These are phyloP conservation scores for Lagerstroemia speciosa DNA, from an alignment of 345 rosid species.

Conservation along the genomic window DNA sequence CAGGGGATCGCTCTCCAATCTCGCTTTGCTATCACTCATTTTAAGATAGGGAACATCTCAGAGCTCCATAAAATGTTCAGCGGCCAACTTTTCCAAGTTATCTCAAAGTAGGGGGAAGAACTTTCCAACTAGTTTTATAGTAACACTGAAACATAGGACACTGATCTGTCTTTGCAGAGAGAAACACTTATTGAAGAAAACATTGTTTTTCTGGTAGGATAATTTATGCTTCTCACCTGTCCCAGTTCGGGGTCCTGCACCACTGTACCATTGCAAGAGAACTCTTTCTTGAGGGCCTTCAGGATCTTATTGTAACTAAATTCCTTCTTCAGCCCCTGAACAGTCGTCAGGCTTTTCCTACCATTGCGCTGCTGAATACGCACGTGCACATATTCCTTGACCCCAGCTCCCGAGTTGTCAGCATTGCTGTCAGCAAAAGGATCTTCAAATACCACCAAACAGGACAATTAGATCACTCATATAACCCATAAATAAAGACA, in stretches of 20 bases:
- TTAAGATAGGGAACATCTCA: too few species aligned
- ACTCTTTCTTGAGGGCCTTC: conserved; percentile 37
- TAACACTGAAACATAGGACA: too few species aligned
- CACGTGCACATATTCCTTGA: conserved; percentile 22
- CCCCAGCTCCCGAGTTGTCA: conserved; percentile 26
- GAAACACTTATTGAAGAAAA: too few species aligned
- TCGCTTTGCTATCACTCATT: too few species aligned
- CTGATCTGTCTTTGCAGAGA: too few species aligned
- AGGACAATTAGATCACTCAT: neutral
- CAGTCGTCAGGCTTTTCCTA: conserved; percentile 27
- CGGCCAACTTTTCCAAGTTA: too few species aligned
- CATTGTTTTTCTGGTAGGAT: too few species aligned
- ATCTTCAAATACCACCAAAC: neutral
- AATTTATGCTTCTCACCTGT: conserved; percentile 14
- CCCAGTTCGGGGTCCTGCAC: conserved; percentile 36
- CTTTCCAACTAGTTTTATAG: too few species aligned
- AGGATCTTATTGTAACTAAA: conserved; percentile 34
- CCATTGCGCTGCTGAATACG: conserved; percentile 29
- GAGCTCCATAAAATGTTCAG: too few species aligned
- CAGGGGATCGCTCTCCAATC: too few species aligned
- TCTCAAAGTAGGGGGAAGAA: too few species aligned
- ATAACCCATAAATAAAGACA: neutral
- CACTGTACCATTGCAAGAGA: conserved; percentile 38
- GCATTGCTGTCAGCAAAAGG: conserved; percentile 16
- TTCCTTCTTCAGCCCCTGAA: conserved; percentile 32